Conservation (phyloP, 495 filamentous ascomycete genomes). For the Penicillium canescens region DNA sequence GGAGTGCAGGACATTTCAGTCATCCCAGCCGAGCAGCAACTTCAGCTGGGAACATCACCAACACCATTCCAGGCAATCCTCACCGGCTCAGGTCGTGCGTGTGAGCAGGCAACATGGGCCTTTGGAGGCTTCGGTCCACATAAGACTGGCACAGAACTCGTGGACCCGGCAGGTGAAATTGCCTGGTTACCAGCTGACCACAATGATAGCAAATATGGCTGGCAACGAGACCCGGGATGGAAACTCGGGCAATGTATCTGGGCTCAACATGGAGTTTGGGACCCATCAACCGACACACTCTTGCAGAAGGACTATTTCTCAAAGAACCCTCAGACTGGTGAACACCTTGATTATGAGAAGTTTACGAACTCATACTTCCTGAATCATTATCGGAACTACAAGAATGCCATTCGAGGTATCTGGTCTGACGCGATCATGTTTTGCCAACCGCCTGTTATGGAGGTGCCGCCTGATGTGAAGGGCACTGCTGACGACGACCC, state of each 20-base stretch:
- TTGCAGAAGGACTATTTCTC: constrained; percentile 87
- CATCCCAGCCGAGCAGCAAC: constrained; percentile 83
- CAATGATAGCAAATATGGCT: constrained; percentile 86
- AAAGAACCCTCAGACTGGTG: constrained; percentile 67
- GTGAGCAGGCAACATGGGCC: constrained; percentile 87
- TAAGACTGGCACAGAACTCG: constrained; percentile 76
- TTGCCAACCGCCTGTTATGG: constrained; percentile 87
- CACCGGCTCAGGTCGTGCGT: constrained; percentile 83
- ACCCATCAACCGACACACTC: constrained; percentile 73
- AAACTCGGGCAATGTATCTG: constrained; percentile 90
- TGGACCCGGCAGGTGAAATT: constrained; percentile 83
- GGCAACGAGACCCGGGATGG: constrained; percentile 85
- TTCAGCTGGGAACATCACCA: constrained; percentile 90
- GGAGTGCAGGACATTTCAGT: constrained; percentile 81
- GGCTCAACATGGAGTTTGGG: constrained; percentile 98
- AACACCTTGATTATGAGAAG: constrained; percentile 71
- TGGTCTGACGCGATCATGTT: constrained; percentile 85
- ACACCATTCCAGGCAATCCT: constrained; percentile 95
- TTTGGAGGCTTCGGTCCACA: constrained; percentile 92
- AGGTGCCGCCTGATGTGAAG: constrained; percentile 86
- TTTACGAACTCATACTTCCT: constrained; percentile 92
- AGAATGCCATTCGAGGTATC: constrained; percentile 67
- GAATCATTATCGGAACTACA: constrained; percentile 76
- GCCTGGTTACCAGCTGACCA: constrained; percentile 81
- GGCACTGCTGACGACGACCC: constrained; percentile 86